Conservation (phyloP, 2,329 filamentous ascomycete species). For the Rhytidhysteron rufulum region DNA sequence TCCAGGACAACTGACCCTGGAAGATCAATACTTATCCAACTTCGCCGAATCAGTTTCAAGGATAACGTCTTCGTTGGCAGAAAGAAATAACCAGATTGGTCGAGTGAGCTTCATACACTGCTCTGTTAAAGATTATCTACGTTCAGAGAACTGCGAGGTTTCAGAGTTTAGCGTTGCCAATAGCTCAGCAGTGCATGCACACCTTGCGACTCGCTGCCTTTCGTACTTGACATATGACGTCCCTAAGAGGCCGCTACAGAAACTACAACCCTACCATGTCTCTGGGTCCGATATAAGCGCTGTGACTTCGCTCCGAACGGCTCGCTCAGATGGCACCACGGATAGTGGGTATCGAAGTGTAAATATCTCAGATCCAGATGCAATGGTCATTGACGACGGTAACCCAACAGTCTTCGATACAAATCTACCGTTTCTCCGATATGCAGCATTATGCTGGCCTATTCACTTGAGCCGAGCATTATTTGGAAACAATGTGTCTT, state of each 20-base stretch:
- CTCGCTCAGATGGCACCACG: constrained; percentile 12
- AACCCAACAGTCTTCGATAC: constrained; percentile 16
- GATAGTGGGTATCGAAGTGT: constrained; percentile 30
- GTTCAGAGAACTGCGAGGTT: constrained; percentile 11
- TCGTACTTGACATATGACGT: constrained; percentile 24
- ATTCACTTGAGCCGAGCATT: constrained; percentile 27
- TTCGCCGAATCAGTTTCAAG: constrained; percentile 15
- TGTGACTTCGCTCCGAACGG: constrained; percentile 19
- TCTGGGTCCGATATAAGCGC: constrained; percentile 11
- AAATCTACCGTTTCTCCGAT: constrained; percentile 26
- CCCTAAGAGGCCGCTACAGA: constrained; percentile 21
- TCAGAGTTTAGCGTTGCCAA: constrained; percentile 22
- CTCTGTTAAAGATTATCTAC: constrained; percentile 23
- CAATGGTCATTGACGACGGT: not conserved
- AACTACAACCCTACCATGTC: constrained; percentile 11
- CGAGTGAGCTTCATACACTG: constrained; percentile 19
- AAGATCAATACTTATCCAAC: constrained; percentile 5
- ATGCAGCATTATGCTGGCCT: constrained; percentile 28
- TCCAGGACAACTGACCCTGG: constrained; percentile 7
- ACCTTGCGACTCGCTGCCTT: constrained; percentile 25
- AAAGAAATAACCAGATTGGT: constrained; percentile 12
- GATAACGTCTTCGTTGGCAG: constrained; percentile 23
- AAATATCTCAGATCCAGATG: constrained; percentile 14
- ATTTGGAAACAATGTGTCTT: not conserved
- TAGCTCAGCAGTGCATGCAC: constrained; percentile 20